phyloP scores from a whole-genome alignment of 148 eudicot species.

The Arctostaphylos glauca region DNA sequence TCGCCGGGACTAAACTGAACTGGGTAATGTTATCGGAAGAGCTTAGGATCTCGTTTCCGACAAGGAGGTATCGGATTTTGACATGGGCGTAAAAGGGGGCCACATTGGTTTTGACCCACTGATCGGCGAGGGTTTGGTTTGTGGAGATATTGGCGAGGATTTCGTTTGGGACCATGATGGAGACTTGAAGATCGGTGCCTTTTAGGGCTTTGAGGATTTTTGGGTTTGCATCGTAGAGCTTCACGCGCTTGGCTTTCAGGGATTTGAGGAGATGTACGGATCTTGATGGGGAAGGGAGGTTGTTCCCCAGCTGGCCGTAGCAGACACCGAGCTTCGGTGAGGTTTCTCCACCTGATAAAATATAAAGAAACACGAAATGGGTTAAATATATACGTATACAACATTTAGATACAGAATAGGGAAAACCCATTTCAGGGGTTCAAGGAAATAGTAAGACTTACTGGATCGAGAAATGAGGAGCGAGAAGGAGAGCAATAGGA shows the following conservation, averaged over 20 bases:
- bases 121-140: slow-evolving; percentile 65
- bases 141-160: slow-evolving; percentile 58
- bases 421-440: not conserved
- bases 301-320: slow-evolving; percentile 84
- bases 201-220: slow-evolving; percentile 58
- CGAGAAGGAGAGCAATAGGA: slow-evolving; percentile 15
- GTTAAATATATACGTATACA: not conserved
- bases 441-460: slow-evolving; percentile 17
- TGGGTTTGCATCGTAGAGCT: slow-evolving; percentile 65
- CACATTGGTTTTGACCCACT: slow-evolving; percentile 66
- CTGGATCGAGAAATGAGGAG: slow-evolving; percentile 34
- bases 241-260: slow-evolving; percentile 63
- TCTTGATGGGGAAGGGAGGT: slow-evolving; percentile 53
- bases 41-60: slow-evolving; percentile 87
- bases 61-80: slow-evolving; percentile 69
- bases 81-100: slow-evolving; percentile 62
- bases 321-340: slow-evolving; percentile 50
- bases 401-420: not conserved
- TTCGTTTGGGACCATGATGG: slow-evolving; percentile 84
- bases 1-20: slow-evolving; percentile 69
- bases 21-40: slow-evolving; percentile 31
- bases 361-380: not conserved
- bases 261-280: slow-evolving; percentile 61
- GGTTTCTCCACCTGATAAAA: slow-evolving; percentile 41
- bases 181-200: slow-evolving; percentile 55